Evolutionary conservation across 306 rosid genomes (phyloP), one percentile per base, ranked within the genome.

Genomic region (Corylus avellana): DNA sequence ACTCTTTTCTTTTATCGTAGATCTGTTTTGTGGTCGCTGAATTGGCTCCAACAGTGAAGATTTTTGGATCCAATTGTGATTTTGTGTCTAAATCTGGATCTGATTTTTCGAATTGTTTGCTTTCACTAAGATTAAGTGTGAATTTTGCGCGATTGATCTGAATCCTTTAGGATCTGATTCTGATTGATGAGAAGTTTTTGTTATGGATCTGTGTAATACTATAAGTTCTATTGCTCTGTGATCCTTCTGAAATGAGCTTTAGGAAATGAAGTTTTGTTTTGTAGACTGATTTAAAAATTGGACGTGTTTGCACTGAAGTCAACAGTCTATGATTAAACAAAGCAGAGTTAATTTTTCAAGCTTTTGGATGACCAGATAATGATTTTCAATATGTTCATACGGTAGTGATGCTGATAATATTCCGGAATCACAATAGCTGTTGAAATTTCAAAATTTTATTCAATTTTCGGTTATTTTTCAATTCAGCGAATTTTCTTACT

Each of bases 111-210:
- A 66, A 72, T 70, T 14, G 16, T 4, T 63, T 63, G 22, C 14
- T 58, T 76, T 14, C 35, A 1, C 8, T 42, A 10, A 46, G 37
- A 10, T 47, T 9, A 11, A 49, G 53, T 49, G 17, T 39, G 12
- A 14, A 20, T 22, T 11, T 16, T 69, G 2, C 55, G 1, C 32
- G 32, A 78, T 69, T 63, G 83, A 86, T 85, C 84, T 81, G 81
- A 66, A 32, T 49, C 48, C 37, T 70, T 56, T 29, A 49, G 47
- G 80, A 78, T 84, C 81, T 75, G 72, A 73, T 22, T 73, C 61
- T 59, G 56, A 70, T 80, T n/a, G 67, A 25, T 75, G 56, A 58
- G 57, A 18, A 16, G 53, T 59, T 67, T 44, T 49, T 22, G 54
- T 75, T 57, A 27, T 71, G 74, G 70, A 73, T 75, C 57, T 47